Evolutionary conservation across 2,329 filamentous ascomycete species (phyloP), one percentile per base, ranked within the genome.

Genomic region (Catunica adiposa): DNA sequence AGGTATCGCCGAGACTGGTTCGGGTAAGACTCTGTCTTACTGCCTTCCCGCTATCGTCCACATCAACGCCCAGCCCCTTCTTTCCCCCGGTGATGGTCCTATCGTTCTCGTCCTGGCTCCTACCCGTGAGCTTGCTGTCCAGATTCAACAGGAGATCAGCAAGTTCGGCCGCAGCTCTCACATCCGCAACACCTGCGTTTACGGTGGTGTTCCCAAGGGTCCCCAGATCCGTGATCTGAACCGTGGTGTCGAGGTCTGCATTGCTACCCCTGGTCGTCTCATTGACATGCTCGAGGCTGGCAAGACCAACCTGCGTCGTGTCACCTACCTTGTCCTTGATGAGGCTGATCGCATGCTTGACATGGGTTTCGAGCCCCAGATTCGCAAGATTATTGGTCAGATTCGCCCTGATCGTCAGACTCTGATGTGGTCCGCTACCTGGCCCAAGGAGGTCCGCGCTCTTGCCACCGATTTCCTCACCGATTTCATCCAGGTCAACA

Each of bases 331-430:
- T 57, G 92, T 97, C 62, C 89, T 98, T 61, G 92, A 98, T 65
- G 92, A 98, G 76, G 92, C 92, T 68, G 92, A 98, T 73, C 90
- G 92, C 67, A 98, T 98, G 92, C 78, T 98, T 69, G 92, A 98
- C 74, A 98, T 98, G 92, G 92, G 92, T 81, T 97, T 98, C 73
- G 92, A 98, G 74, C 92, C 92, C 62, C 92, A 97, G 71, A 97
- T 98, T 65, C 88, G 92, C 75, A 97, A 97, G 77, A 97, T 98
- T 62, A 89, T 98, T 63, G 79, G 85, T 61, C 92, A 98, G 74
- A 97, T 97, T 71, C 88, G 92, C 63, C 92, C 92, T 55, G 92
- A 98, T 69, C 84, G 92, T 78, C 92, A 98, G 71, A 98, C 92
- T 60, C 92, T 92, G 76, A 95, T 98, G 89, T 98, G 90, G 88